These are phyloP conservation scores for Termitomyces eurrhizus DNA, from an alignment of 768 basidiomycete genomes.

Conservation along the genomic window DNA sequence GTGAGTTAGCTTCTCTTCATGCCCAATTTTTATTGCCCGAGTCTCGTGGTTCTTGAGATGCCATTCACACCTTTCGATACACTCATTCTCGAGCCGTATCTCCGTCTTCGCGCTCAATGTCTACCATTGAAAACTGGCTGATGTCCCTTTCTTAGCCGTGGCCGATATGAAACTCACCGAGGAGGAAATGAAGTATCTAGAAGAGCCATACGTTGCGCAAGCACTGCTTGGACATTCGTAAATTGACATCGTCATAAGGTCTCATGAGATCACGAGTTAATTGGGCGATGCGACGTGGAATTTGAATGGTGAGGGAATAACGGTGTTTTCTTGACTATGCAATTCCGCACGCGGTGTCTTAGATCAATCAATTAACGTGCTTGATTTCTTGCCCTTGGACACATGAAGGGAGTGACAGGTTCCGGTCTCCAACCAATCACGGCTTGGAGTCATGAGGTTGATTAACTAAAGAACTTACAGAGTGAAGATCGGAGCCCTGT, in stretches of 20 bases:
- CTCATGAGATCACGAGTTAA: background rate
- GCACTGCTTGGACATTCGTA: background rate
- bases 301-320: no score
- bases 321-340: no score
- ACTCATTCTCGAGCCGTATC: background rate
- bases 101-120: background rate
- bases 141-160: conserved; percentile 25
- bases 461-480: background rate
- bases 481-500: background rate
- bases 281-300: background rate
- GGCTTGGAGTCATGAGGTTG: no score
- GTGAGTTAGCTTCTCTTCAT: conserved; percentile 19
- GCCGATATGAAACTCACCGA: conserved; percentile 45
- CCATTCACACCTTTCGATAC: background rate
- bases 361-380: no score
- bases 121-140: background rate
- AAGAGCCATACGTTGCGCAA: conserved; percentile 39
- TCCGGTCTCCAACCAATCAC: no score
- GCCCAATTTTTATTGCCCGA: background rate
- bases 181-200: conserved; percentile 55
- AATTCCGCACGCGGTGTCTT: no score
- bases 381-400: no score
- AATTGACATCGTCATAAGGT: no score
- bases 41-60: background rate
- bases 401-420: no score